Base-by-base conservation (phyloP, 1,284 basidiomycete genomes). In the Sporisorium exsertum region DNA sequence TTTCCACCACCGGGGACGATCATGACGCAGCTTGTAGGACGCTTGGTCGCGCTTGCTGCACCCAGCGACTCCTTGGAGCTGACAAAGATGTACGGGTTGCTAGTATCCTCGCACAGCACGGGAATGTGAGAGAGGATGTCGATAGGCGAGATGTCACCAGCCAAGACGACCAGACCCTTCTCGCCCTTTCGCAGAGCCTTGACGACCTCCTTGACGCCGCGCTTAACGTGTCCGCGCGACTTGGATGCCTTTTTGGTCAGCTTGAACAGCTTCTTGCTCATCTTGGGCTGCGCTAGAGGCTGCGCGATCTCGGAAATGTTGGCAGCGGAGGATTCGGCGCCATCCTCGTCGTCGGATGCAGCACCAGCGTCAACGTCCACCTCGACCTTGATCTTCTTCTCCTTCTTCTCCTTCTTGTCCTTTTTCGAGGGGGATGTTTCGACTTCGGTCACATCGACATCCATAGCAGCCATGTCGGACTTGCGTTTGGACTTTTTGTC, bases 41-140 rank as follows among this genome's bases (percentile, higher is more conserved):
- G 91, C 88, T 99, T 99, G 54, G 97, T 99, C 58, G 94, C 92
- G 83, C 94, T 95, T 16, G 96, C 94, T 75, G 92, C 91, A 2
- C 97, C 97, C 26, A 99, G 91, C 82, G 80, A 79, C 45, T 98
- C 95, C 87, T 86, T 86, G 49, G 80, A 81, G n/a, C 66, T 33
- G 4, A 87, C 86, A 47, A 86, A 90, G 69, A 96, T 90, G 86
- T 98, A 99, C 18, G 96, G 95, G 83, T 97, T 93, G 55, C 91
- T 90, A 7, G 94, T 92, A 86, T 99, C 97, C 87, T 99, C 97
- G 64, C 94, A 93, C 81, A 99, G 88, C 33, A 98, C 88, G 16
- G 97, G 97, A 61, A 99, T 89, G 87, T 99, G 97, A 24, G 94
- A 95, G 80, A 99, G 93, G 79, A 99, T 97, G 87, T 99, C 97